phyloP scores from a whole-genome alignment of 495 filamentous ascomycete genomes.

The Parathielavia hyrcaniae region DNA sequence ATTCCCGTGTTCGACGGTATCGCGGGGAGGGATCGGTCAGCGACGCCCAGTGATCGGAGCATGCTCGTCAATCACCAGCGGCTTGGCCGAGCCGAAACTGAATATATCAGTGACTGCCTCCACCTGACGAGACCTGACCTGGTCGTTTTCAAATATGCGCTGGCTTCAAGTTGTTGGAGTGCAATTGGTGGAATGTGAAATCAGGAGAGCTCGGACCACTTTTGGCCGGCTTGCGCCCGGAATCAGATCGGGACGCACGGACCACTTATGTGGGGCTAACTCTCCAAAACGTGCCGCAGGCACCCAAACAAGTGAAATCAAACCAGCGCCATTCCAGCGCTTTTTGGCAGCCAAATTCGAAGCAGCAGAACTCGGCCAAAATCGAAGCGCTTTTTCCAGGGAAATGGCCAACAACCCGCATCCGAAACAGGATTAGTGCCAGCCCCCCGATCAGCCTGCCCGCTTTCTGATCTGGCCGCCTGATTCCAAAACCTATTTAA shows the following conservation, averaged over 20 bases:
- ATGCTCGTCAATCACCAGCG: no score
- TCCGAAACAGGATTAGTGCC: conserved; percentile 29
- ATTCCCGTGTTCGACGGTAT: no score
- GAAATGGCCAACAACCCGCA: conserved; percentile 16
- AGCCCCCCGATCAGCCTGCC: conserved; percentile 20
- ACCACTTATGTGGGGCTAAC: conserved; percentile 12
- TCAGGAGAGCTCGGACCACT: no score
- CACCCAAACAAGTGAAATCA: conserved; percentile 16
- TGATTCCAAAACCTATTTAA: conserved; percentile 21
- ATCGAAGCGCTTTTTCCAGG: conserved; percentile 9
- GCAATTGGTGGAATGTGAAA: no score
- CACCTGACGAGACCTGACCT: no score
- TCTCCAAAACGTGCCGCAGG: conserved; percentile 19
- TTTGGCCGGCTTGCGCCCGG: no score
- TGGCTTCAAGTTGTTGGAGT: no score
- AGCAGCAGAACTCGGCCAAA: conserved; percentile 19
- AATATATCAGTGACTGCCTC: no score
- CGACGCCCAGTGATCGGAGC: neutral
- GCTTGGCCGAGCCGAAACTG: no score
- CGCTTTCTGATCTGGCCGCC: conserved; percentile 16
- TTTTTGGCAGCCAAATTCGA: conserved; percentile 16
- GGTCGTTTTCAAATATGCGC: no score
- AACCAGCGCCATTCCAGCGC: conserved; percentile 3
- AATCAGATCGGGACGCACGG: conserved; percentile 7
- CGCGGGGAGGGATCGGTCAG: neutral